Conservation (phyloP, 2,329 filamentous ascomycete genomes). For the Anthostomella pinea region DNA sequence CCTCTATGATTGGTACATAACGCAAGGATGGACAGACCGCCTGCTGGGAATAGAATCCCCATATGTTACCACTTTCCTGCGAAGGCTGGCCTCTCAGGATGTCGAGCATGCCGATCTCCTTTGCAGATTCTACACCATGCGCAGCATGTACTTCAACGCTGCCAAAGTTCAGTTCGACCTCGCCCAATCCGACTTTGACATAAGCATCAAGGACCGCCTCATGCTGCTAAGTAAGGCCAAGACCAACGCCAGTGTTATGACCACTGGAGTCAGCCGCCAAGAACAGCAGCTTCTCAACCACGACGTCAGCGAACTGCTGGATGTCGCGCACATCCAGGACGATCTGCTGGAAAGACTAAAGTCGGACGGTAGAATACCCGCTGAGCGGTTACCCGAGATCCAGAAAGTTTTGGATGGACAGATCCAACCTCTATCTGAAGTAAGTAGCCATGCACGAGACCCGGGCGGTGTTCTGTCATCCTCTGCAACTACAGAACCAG, state of each 20-base stretch:
- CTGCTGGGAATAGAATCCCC: slow-evolving; percentile 81
- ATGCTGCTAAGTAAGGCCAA: slow-evolving; percentile 87
- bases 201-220: slow-evolving; percentile 82
- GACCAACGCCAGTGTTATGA: slow-evolving; percentile 84
- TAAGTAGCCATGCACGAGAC: slow-evolving; percentile 48
- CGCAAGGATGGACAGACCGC: slow-evolving; percentile 78
- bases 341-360: slow-evolving; percentile 79
- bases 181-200: slow-evolving; percentile 75
- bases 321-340: slow-evolving; percentile 92
- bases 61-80: slow-evolving; percentile 82
- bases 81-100: slow-evolving; percentile 69
- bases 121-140: slow-evolving; percentile 88
- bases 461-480: too few relatives aligned
- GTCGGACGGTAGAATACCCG: slow-evolving; percentile 66
- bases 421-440: slow-evolving; percentile 72
- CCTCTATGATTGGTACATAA: slow-evolving; percentile 97
- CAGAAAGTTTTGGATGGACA: slow-evolving; percentile 70
- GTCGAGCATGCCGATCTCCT: slow-evolving; percentile 82
- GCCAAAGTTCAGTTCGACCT: slow-evolving; percentile 82
- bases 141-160: slow-evolving; percentile 79
- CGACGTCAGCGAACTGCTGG: slow-evolving; percentile 79
- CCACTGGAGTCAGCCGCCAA: slow-evolving; percentile 72
- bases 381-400: slow-evolving; percentile 62
- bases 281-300: slow-evolving; percentile 82
- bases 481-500: too few relatives aligned